Percentiles rank a stretch among this genome's conserved stretches.
These are phyloP conservation scores for Cutaneotrichosporon dermatis DNA, from an alignment of 1,284 basidiomycete genomes.

Conservation along the genomic window DNA sequence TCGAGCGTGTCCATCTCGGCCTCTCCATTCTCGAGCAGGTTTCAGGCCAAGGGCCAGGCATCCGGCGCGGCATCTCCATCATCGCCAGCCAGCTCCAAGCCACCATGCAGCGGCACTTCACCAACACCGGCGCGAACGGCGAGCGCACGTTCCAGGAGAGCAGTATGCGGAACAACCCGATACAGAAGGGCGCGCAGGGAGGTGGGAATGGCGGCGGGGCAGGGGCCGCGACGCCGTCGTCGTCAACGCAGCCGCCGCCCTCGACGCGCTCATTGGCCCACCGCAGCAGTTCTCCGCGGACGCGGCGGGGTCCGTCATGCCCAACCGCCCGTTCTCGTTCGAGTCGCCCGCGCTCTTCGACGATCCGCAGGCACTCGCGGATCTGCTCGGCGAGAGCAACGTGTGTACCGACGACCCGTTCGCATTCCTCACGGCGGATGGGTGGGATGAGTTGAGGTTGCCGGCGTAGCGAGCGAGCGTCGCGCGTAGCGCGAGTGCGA, in stretches of 20 bases:
- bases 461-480: neutral
- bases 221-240: neutral
- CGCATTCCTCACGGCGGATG: slow-evolving; percentile 21
- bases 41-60: slow-evolving; percentile 20
- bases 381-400: slow-evolving; percentile 22
- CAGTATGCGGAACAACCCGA: slow-evolving; percentile 1
- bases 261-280: neutral
- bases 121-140: neutral
- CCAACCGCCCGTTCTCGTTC: slow-evolving; percentile 1
- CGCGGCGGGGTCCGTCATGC: neutral
- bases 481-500: too few species aligned
- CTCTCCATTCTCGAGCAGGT: slow-evolving; percentile 24
- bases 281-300: slow-evolving; percentile 3
- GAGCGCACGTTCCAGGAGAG: neutral
- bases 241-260: neutral
- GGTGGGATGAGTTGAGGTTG: slow-evolving; percentile 15
- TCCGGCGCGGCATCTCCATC: slow-evolving; percentile 19
- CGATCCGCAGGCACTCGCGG: slow-evolving; percentile 20
- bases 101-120: slow-evolving; percentile 11
- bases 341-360: slow-evolving; percentile 16
- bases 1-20: slow-evolving; percentile 21
- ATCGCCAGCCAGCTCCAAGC: slow-evolving; percentile 22
- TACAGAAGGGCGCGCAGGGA: neutral
- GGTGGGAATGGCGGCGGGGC: neutral
- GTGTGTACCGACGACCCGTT: slow-evolving; percentile 26